phyloP scores from a whole-genome alignment of 176 grass and related monocot species.

The Poa annua region DNA sequence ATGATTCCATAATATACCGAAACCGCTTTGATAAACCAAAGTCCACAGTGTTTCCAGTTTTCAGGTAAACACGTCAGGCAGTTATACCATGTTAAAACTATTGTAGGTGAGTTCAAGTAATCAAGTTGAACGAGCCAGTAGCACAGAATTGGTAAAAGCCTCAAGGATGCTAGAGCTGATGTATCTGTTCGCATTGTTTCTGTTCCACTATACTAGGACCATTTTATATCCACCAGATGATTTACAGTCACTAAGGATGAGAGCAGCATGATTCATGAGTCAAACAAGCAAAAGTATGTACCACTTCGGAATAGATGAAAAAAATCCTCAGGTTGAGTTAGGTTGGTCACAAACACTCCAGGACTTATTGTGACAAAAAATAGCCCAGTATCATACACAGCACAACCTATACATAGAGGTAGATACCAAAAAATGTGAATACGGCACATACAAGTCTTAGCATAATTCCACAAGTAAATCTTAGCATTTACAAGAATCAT shows the following conservation, averaged over 20 bases:
- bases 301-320: background rate
- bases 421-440: slow-evolving; percentile 40
- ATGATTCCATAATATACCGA: background rate
- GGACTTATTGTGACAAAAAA: background rate
- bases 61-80: background rate
- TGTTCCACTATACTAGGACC: background rate
- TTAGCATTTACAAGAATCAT: slow-evolving; percentile 48
- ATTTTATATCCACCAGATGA: background rate
- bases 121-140: background rate
- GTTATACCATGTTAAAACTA: background rate
- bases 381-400: background rate
- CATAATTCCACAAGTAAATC: background rate
- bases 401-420: slow-evolving; percentile 26
- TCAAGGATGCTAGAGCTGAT: too few species aligned
- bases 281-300: background rate
- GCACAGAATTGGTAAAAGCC: background rate
- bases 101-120: background rate
- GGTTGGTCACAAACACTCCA: background rate
- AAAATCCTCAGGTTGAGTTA: background rate
- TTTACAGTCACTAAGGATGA: background rate
- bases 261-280: background rate
- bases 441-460: background rate
- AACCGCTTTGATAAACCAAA: background rate
- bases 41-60: background rate
- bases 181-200: background rate